phyloP scores from a whole-genome alignment of 306 rosid species.

The Elaeagnus macrophylla region DNA sequence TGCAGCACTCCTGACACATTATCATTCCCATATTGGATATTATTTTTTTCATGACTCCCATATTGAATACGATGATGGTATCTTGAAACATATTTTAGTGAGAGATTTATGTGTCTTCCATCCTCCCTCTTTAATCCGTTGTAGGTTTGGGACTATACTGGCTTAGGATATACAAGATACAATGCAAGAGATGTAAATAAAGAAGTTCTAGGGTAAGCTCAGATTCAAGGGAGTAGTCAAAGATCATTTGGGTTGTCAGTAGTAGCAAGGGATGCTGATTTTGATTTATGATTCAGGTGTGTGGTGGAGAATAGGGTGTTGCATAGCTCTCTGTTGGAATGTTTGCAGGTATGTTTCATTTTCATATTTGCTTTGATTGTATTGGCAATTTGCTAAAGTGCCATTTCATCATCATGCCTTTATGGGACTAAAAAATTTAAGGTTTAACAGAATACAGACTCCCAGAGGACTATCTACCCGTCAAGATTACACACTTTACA shows the following conservation, averaged over 20 bases:
- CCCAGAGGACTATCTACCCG: conserved; percentile 56
- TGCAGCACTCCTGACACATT: no score
- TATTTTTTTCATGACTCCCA: no score
- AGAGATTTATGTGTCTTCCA: conserved; percentile 6
- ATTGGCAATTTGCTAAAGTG: conserved; percentile 8
- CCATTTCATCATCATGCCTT: neutral
- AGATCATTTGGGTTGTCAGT: conserved; percentile 18
- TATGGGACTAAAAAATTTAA: conserved; percentile 24
- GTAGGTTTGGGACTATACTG: conserved; percentile 95
- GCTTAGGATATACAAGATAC: conserved; percentile 78
- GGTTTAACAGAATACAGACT: conserved; percentile 52
- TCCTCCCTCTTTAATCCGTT: conserved; percentile 11
- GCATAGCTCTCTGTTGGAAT: conserved; percentile 61
- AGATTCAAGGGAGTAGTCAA: conserved; percentile 10
- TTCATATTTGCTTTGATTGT: conserved; percentile 7
- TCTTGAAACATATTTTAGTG: neutral
- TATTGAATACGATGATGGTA: neutral
- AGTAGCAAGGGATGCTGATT: conserved; percentile 20
- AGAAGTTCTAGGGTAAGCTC: conserved; percentile 74
- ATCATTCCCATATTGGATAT: no score
- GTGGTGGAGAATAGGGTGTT: conserved; percentile 92
- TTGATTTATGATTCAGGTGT: conserved; percentile 41
- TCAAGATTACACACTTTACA: conserved; percentile 51
- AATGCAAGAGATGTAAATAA: conserved; percentile 70
- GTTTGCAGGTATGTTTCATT: conserved; percentile 53